A percentile compares a stretch with the other conserved stretches of the same genome.
Evolutionary conservation across 495 filamentous ascomycete genomes (phyloP).

Genomic region (Hyaloscypha bicolor): DNA sequence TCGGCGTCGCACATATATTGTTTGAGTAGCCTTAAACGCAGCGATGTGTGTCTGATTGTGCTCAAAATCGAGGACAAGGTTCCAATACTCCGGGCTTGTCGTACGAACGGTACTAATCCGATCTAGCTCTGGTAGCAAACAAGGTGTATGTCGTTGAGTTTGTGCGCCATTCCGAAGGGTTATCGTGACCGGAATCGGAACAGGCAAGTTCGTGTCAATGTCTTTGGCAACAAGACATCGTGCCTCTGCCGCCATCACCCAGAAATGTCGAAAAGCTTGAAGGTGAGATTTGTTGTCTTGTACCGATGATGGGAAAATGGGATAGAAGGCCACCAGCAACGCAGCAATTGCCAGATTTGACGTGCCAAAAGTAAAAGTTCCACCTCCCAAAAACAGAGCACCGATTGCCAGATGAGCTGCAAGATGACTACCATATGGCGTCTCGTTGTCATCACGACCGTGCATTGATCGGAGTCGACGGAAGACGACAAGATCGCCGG

Average conservation of each 20-base stretch:
- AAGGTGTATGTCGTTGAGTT: constrained; percentile 60
- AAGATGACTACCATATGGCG: constrained; percentile 90
- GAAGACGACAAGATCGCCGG: constrained; percentile 86
- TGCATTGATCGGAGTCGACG: constrained; percentile 87
- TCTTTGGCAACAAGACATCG: constrained; percentile 87
- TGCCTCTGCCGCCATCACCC: constrained; percentile 90
- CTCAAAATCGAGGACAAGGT: constrained; percentile 77
- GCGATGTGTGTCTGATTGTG: constrained; percentile 63
- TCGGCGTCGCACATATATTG: constrained; percentile 78
- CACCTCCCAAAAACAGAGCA: constrained; percentile 86
- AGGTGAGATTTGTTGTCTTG: constrained; percentile 93
- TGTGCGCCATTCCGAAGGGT: constrained; percentile 51
- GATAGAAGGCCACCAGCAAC: constrained; percentile 90
- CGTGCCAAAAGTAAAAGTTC: constrained; percentile 89
- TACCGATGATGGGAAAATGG: constrained; percentile 83
- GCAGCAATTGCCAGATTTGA: constrained; percentile 84
- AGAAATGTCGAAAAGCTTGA: constrained; percentile 96
- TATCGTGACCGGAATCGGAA: constrained; percentile 69
- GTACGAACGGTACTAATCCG: constrained; percentile 70
- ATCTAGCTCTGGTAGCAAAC: constrained; percentile 79
- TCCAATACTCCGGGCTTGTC: constrained; percentile 77
- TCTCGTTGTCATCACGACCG: constrained; percentile 81
- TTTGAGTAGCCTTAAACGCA: constrained; percentile 75
- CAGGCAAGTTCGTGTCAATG: constrained; percentile 75
- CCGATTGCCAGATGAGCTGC: constrained; percentile 92